Base-by-base conservation (phyloP, 2,329 filamentous ascomycete genomes). In the Neodidymelliopsis sp. region DNA sequence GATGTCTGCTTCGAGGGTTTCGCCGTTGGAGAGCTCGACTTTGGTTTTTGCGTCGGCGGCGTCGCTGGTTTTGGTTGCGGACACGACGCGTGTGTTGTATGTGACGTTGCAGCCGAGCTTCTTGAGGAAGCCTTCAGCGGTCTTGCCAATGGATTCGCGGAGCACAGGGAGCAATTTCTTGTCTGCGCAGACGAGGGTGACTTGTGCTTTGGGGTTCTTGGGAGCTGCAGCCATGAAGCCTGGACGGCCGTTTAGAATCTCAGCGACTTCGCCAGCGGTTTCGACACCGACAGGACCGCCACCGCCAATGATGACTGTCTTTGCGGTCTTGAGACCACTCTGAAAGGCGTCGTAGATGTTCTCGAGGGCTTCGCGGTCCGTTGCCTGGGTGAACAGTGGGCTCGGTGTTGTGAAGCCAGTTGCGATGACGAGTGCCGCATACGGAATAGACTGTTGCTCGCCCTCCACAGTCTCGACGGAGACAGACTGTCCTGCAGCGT, bases 371-470 rank as follows among this genome's bases (percentile, higher is more conserved):
- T 59, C 54, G 27, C 56, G 54, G 27, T 63, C 61, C 16, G 75
- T 77, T 1, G 54, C 49, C 8, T 76, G 68, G 10, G 79, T 79
- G 38, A 80, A 72, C 2, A 77, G 65, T 0, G 79, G 74, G 7
- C 76, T 75, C 0, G 74, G 68, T 1, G 81, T 80, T 11, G 68
- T 74, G 18, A 80, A 75, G 3, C 82, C 82, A 1, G 81, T 82
- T 3, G 81, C 81, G 54, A 84, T 79, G 29, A 85, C 73, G 7
- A 85, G 75, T 10, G 80, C 76, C 42, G 80, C 75, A 62, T 81
- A 85, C 4, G 72, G 60, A 19, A 84, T 60, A 7, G 56, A 59
- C 33, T 60, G 59, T 30, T 65, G 62, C 47, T 64, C 69, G 49
- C 59, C 67, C 16, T 66, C 63, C 15, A 63, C 70, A 13, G 69